phyloP scores from a whole-genome alignment of 2,329 filamentous ascomycete species.

The Penicillium concentricum region DNA sequence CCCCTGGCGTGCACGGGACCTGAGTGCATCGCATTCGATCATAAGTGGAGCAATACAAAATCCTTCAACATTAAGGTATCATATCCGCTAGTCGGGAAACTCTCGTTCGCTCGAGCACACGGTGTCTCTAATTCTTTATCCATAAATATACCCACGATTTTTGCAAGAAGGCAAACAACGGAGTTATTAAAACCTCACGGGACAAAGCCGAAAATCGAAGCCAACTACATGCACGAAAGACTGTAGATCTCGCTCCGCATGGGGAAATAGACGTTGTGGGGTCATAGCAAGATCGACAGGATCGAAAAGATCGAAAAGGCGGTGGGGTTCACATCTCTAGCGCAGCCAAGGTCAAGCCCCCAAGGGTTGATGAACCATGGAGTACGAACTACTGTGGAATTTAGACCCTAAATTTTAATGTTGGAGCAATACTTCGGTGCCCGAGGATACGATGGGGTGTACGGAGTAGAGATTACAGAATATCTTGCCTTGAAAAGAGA shows the following conservation, averaged over 20 bases:
- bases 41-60: neutral
- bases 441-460: neutral
- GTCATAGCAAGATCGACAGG: neutral
- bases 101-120: neutral
- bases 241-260: neutral
- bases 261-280: neutral
- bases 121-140: neutral
- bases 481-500: neutral
- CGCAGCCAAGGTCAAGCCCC: neutral
- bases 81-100: neutral
- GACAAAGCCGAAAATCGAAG: neutral
- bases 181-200: neutral
- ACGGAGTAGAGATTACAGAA: neutral
- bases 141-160: neutral
- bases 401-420: neutral
- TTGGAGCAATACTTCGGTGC: neutral
- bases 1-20: neutral
- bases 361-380: neutral
- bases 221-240: neutral
- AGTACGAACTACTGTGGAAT: neutral
- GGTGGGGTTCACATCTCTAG: conserved; percentile 2
- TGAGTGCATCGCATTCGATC: neutral
- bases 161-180: neutral
- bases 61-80: neutral
- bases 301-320: neutral